These are phyloP conservation scores for Coemansia sp. DNA, from an alignment of 192 early-diverging fungal genomes.

Conservation along the genomic window DNA sequence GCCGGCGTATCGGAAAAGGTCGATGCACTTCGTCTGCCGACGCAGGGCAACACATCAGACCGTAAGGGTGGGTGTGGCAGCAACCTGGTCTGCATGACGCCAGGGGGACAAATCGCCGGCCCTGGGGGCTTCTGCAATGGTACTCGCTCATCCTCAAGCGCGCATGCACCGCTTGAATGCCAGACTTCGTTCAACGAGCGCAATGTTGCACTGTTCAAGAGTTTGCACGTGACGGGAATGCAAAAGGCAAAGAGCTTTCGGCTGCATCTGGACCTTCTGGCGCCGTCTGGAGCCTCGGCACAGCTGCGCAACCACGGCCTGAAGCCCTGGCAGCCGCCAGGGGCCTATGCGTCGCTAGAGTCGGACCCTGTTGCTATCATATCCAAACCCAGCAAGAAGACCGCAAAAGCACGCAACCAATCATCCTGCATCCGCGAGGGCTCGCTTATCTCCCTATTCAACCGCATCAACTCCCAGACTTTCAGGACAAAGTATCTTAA, in stretches of 20 bases:
- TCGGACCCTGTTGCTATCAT: conserved; percentile 79
- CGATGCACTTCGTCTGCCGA: conserved; percentile 7
- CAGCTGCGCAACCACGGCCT: conserved; percentile 13
- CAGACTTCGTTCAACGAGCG: conserved; percentile 51
- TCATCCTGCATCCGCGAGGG: conserved; percentile 76
- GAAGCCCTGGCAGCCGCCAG: conserved; percentile 22
- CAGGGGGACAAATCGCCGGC: neutral
- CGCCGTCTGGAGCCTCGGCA: conserved; percentile 20
- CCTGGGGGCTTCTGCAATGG: conserved; percentile 2
- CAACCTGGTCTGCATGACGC: neutral
- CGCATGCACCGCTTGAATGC: conserved; percentile 51
- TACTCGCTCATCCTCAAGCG: conserved; percentile 36
- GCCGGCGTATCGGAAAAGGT: conserved; percentile 47
- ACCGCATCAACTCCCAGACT: conserved; percentile 89
- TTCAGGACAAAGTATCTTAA: conserved; percentile 83
- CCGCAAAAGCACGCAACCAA: conserved; percentile 75
- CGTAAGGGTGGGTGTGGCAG: neutral
- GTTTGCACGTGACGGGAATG: conserved; percentile 74
- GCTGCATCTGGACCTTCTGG: conserved; percentile 63
- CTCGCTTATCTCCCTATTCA: conserved; percentile 79
- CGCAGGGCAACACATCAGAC: neutral
- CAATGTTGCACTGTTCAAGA: conserved; percentile 67
- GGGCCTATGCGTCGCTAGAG: conserved; percentile 63
- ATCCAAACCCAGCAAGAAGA: conserved; percentile 92
- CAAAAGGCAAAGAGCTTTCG: conserved; percentile 78